phyloP scores from a whole-genome alignment of 2,329 filamentous ascomycete species.

The Calonectria ilicicola region DNA sequence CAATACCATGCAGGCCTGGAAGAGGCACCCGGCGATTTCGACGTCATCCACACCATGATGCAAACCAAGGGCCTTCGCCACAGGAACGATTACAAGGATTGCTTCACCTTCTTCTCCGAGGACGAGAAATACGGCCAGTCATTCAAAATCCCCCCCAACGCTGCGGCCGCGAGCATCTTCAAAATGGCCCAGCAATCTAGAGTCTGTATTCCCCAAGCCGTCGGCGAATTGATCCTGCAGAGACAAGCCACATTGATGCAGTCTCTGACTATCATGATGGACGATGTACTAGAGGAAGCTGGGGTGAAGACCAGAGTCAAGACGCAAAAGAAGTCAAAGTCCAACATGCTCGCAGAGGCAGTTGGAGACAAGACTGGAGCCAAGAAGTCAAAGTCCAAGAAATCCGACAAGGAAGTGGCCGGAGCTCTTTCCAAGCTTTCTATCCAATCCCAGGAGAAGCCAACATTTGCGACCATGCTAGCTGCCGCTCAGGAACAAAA shows the following conservation, averaged over 20 bases:
- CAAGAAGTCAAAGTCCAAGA: conserved; percentile 42
- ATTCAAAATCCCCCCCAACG: conserved; percentile 25
- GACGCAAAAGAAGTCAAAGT: conserved; percentile 39
- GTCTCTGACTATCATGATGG: conserved; percentile 54
- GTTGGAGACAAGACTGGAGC: conserved; percentile 39
- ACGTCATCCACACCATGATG: conserved; percentile 51
- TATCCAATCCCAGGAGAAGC: conserved; percentile 41
- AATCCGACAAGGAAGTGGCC: conserved; percentile 41
- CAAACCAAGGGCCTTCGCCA: conserved; percentile 47
- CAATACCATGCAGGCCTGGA: conserved; percentile 50
- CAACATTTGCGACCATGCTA: conserved; percentile 47
- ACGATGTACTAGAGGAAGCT: conserved; percentile 54
- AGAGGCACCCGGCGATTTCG: conserved; percentile 49
- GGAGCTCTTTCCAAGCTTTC: conserved; percentile 49
- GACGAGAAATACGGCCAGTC: conserved; percentile 51
- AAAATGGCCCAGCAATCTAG: conserved; percentile 34
- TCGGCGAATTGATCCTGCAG: conserved; percentile 52
- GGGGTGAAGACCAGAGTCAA: conserved; percentile 38
- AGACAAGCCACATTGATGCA: conserved; percentile 54
- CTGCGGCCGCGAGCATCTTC: not conserved
- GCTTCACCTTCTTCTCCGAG: conserved; percentile 52
- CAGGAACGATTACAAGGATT: conserved; percentile 40
- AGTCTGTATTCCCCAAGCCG: conserved; percentile 42
- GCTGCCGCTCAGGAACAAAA: conserved; percentile 49
- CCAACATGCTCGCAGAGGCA: too few species aligned